Evolutionary conservation across 164 flowering plant species (phyloP).

Genomic region (Chimonanthus salicifolius): DNA sequence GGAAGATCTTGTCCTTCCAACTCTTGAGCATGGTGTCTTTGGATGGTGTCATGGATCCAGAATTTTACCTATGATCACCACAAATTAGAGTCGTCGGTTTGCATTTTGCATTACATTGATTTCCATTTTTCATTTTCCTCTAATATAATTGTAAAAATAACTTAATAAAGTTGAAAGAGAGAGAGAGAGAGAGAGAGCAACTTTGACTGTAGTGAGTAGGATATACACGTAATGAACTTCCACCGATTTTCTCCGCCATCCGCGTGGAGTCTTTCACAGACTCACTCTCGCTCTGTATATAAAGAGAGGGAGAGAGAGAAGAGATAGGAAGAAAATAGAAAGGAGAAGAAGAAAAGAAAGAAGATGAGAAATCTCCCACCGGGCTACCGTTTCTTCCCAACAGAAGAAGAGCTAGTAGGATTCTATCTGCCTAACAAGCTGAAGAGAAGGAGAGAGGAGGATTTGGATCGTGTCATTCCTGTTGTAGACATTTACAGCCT

Average conservation of each 20-base stretch:
- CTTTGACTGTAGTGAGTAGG: not conserved
- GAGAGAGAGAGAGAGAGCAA: not conserved
- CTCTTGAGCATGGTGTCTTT: no score
- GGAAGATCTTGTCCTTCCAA: no score
- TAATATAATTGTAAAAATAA: no score
- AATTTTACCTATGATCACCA: no score
- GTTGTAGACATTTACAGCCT: conserved; percentile 30
- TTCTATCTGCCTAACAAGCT: conserved; percentile 52
- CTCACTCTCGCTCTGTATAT: not conserved
- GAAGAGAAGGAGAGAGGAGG: conserved; percentile 19
- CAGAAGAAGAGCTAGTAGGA: conserved; percentile 56
- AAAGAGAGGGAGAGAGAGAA: not conserved
- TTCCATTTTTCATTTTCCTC: no score
- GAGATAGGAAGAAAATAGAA: not conserved
- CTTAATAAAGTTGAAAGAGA: not conserved
- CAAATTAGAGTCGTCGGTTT: no score
- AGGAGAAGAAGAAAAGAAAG: not conserved
- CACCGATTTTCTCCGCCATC: not conserved
- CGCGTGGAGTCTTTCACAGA: not conserved
- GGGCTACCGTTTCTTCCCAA: conserved; percentile 62
- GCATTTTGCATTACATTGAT: no score
- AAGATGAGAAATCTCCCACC: conserved; percentile 3
- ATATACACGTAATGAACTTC: not conserved
- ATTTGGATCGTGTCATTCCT: conserved; percentile 35
- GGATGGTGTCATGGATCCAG: no score